These are phyloP conservation scores for Metarhizium sp. DNA, from an alignment of 2,329 filamentous ascomycete genomes.

Conservation along the genomic window DNA sequence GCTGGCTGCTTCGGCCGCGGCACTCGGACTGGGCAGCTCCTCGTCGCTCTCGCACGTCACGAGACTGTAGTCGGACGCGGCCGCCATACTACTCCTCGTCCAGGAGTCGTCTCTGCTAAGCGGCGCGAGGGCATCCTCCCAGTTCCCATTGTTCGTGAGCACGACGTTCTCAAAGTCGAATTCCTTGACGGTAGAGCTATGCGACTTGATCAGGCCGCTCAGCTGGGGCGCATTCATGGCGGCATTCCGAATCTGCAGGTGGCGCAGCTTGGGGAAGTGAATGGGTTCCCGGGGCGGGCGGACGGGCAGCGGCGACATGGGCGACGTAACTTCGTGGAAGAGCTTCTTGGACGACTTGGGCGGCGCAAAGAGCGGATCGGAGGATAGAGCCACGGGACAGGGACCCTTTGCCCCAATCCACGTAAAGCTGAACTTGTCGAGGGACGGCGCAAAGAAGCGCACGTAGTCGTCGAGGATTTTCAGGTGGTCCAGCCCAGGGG, in stretches of 20 bases:
- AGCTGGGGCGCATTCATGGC: constrained; percentile 64
- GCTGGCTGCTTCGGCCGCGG: constrained; percentile 44
- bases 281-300: constrained; percentile 45
- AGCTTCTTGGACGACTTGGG: constrained; percentile 45
- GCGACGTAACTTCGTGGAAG: constrained; percentile 54
- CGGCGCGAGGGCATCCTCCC: constrained; percentile 75
- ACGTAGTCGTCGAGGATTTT: constrained; percentile 79
- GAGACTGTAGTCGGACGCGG: constrained; percentile 21
- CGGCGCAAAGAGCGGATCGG: constrained; percentile 60
- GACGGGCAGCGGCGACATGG: constrained; percentile 53
- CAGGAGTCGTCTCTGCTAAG: constrained; percentile 39
- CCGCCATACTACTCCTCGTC: constrained; percentile 20
- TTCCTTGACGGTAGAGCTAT: constrained; percentile 60
- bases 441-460: constrained; percentile 52
- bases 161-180: constrained; percentile 73
- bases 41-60: constrained; percentile 25
- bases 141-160: constrained; percentile 58
- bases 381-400: constrained; percentile 60
- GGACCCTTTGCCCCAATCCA: constrained; percentile 72
- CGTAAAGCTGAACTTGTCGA: constrained; percentile 65
- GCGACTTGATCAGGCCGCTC: constrained; percentile 54
- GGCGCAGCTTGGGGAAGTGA: constrained; percentile 56
- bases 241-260: constrained; percentile 64
- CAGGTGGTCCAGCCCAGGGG: constrained; percentile 57
- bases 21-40: constrained; percentile 37